phyloP scores from a whole-genome alignment of 208 protist species.

The Leishmania amazonensis region DNA sequence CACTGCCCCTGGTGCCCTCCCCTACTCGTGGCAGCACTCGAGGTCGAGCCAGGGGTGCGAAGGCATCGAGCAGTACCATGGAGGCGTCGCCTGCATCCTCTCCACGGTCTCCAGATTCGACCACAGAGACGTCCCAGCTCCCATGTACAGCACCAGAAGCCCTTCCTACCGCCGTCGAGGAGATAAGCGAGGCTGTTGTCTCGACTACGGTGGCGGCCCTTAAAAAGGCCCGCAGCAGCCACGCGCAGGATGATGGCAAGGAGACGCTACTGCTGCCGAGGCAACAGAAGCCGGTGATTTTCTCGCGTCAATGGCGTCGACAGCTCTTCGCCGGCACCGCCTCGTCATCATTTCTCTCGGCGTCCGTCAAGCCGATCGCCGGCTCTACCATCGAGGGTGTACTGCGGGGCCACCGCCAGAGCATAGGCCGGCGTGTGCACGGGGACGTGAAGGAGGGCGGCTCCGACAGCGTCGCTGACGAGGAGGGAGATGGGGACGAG shows the following conservation, averaged over 20 bases:
- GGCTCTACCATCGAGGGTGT: constrained; percentile 3
- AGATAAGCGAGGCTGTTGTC: constrained; percentile 23
- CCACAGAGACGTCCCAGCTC: background rate
- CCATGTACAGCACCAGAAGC: background rate
- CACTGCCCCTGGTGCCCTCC: background rate
- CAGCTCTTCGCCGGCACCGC: constrained; percentile 15
- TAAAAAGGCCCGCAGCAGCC: constrained; percentile 5
- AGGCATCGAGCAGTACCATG: background rate
- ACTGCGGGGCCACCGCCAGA: background rate
- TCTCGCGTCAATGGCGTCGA: constrained; percentile 33
- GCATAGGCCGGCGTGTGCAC: background rate
- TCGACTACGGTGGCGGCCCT: constrained; percentile 17
- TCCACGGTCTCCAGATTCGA: background rate
- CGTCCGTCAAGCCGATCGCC: background rate
- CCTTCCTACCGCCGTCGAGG: constrained; percentile 1
- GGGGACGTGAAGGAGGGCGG: background rate
- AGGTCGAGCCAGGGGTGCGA: background rate
- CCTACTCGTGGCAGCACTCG: background rate
- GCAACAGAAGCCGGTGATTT: constrained; percentile 24
- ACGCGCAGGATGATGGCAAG: background rate
- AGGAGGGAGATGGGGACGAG: constrained; percentile 8
- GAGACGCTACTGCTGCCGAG: background rate
- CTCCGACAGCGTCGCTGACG: background rate
- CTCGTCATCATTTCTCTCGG: background rate
- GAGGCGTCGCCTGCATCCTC: background rate